These are phyloP conservation scores for Amaranthus palmeri DNA, from an alignment of 148 eudicot genomes.

Conservation along the genomic window DNA sequence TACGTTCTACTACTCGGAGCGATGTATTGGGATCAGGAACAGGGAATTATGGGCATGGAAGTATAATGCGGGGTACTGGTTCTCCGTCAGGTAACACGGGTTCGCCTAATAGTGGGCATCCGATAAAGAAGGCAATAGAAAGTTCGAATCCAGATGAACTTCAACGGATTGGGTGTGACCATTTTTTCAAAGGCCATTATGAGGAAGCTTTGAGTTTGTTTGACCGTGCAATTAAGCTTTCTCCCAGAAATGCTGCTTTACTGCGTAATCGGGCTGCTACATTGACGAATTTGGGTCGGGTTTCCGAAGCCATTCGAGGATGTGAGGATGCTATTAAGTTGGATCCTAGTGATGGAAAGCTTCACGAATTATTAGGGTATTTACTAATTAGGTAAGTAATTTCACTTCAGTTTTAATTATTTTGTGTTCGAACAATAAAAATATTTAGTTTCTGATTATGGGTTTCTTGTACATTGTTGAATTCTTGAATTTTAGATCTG, in stretches of 20 bases:
- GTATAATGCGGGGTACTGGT: slow-evolving; percentile 46
- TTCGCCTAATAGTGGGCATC: slow-evolving; percentile 35
- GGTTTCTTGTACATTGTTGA: neutral
- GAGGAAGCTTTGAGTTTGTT: slow-evolving; percentile 63
- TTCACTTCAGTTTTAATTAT: neutral
- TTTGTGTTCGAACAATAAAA: no score
- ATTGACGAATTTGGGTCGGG: slow-evolving; percentile 47
- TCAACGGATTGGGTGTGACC: slow-evolving; percentile 66
- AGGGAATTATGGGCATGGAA: slow-evolving; percentile 75
- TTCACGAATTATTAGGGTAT: slow-evolving; percentile 69
- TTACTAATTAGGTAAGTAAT: slow-evolving; percentile 68
- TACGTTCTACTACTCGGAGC: slow-evolving; percentile 18
- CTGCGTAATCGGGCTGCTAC: slow-evolving; percentile 77
- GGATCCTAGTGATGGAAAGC: slow-evolving; percentile 58
- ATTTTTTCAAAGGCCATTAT: slow-evolving; percentile 49
- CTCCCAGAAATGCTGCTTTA: slow-evolving; percentile 63
- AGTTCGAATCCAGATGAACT: slow-evolving; percentile 60
- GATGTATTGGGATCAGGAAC: slow-evolving; percentile 58
- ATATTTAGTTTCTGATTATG: neutral
- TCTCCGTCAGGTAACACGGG: slow-evolving; percentile 10
- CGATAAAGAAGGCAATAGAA: slow-evolving; percentile 34
- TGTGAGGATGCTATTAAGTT: slow-evolving; percentile 76
- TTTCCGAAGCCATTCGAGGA: slow-evolving; percentile 63
- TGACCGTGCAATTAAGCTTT: slow-evolving; percentile 51
- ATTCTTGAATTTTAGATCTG: neutral